Evolutionary conservation across 1,284 basidiomycete genomes (phyloP).

Genomic region (Ustilago lituana): DNA sequence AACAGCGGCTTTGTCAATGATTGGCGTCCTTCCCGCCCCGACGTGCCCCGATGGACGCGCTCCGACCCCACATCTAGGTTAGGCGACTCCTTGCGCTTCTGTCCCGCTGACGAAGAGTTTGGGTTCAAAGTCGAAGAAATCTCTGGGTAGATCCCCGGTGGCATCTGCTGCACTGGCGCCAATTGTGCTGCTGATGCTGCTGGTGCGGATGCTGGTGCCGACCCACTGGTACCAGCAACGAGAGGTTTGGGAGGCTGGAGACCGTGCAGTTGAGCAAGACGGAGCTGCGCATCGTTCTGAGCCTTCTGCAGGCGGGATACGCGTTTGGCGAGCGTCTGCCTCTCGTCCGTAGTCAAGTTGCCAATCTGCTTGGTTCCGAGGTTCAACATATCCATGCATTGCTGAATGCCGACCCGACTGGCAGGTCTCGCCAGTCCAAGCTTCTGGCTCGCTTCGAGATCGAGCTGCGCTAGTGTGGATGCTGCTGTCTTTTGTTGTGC

Average conservation of each 20-base stretch:
- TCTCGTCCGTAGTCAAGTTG: slow-evolving; percentile 6
- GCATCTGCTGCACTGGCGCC: neutral
- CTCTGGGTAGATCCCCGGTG: no score
- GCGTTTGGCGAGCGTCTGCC: slow-evolving; percentile 21
- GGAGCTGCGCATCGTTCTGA: slow-evolving; percentile 38
- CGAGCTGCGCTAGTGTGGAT: slow-evolving; percentile 7
- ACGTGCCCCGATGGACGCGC: neutral
- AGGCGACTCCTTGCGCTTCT: slow-evolving; percentile 16
- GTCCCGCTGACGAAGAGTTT: slow-evolving; percentile 1
- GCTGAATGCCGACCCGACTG: slow-evolving; percentile 22
- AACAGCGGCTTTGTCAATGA: neutral
- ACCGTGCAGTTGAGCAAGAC: slow-evolving; percentile 37
- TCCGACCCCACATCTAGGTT: neutral
- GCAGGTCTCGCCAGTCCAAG: slow-evolving; percentile 24
- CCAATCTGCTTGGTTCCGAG: slow-evolving; percentile 28
- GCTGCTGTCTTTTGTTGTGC: neutral
- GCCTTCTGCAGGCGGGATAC: slow-evolving; percentile 32
- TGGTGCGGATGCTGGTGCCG: no score
- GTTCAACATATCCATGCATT: slow-evolving; percentile 49
- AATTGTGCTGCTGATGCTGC: neutral
- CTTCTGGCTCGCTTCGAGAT: slow-evolving; percentile 22
- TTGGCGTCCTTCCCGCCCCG: neutral
- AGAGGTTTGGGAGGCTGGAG: slow-evolving; percentile 27
- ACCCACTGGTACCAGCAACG: neutral
- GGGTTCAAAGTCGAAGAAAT: neutral